phyloP scores from a whole-genome alignment of 495 filamentous ascomycete genomes.

The Tuber borchii region DNA sequence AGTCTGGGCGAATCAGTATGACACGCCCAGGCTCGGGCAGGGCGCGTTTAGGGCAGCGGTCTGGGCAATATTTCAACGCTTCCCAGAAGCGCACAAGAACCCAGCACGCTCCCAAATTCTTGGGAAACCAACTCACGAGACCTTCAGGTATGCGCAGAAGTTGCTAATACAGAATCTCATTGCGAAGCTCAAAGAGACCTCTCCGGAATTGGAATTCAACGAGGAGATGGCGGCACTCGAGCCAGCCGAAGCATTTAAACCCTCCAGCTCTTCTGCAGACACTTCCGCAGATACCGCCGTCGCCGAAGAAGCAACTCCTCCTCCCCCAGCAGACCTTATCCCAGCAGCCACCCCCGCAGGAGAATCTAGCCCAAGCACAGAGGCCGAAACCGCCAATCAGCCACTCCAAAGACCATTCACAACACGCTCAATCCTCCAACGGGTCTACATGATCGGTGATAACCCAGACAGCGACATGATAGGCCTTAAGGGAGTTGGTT shows the following conservation, averaged over 20 bases:
- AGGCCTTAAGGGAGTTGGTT: conserved; percentile 70
- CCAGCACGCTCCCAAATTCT: conserved; percentile 57
- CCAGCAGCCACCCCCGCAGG: not conserved
- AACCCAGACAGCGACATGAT: conserved; percentile 88
- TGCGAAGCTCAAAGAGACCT: conserved; percentile 51
- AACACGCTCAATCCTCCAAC: conserved; percentile 23
- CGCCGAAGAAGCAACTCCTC: not conserved
- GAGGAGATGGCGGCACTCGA: conserved; percentile 35
- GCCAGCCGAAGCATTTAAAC: not conserved
- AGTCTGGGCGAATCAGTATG: conserved; percentile 75
- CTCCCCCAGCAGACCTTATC: not conserved
- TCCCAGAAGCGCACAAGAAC: conserved; percentile 56
- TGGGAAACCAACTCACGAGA: conserved; percentile 71
- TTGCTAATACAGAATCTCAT: conserved; percentile 49
- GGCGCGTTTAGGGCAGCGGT: conserved; percentile 82
- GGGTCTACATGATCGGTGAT: conserved; percentile 96
- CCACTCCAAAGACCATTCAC: not conserved
- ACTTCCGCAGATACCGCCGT: not conserved
- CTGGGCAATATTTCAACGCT: conserved; percentile 64
- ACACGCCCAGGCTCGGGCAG: conserved; percentile 83
- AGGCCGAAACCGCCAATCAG: not conserved
- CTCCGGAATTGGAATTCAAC: conserved; percentile 41
- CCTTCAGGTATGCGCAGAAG: conserved; percentile 77
- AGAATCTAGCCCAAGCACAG: not conserved
- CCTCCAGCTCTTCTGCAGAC: not conserved